Evolutionary conservation across 2,329 filamentous ascomycete genomes (phyloP), one percentile per base, ranked within the genome.

Genomic region (Zymoseptoria pseudotritici): DNA sequence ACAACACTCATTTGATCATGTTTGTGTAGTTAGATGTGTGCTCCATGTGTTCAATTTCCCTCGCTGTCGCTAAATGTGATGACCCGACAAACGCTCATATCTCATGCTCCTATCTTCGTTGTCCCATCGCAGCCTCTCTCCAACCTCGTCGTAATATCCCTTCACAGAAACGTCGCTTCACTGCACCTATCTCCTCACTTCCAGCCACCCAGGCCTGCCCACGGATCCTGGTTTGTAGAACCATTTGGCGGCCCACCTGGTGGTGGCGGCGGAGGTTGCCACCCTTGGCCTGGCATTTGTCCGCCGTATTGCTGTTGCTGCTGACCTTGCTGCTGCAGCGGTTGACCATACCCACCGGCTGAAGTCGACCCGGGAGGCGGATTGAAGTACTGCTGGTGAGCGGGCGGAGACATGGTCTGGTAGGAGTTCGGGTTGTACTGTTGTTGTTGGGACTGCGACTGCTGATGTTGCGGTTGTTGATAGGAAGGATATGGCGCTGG

Each of bases 321-420:
- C 64, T 76, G 74, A 42, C 59, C 57, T 21, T 59, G 61, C 31
- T 67, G 72, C n/a, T 77, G 77, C 2, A 85, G 85, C 4, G 83
- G 84, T 46, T 87, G 81, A 63, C 85, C 86, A 3, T 83, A 83
- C 0, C 78, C 76, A 13, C 83, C 82, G 57, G 80, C 82, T 13
- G 76, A 73, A 31, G 71, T 71, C 50, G 70, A 69, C 24, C 65
- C 64, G 1, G 77, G 76, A 57, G 76, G 79, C 73, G 79, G 79
- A 3, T 74, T 78, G 73, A 78, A 79, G 78, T 76, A 77, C 71
- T 76, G 70, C 70, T 88, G 86, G 46, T 81, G 83, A 2, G 87
- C 82, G 0, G 87, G 78, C 2, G 79, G 78, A 0, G 76, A 79
- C 55, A 77, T 57, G 50, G 76, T 76, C 52, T 74, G 75, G 70